These are phyloP conservation scores for Salix udensis DNA, from an alignment of 345 rosid species.

Conservation along the genomic window DNA sequence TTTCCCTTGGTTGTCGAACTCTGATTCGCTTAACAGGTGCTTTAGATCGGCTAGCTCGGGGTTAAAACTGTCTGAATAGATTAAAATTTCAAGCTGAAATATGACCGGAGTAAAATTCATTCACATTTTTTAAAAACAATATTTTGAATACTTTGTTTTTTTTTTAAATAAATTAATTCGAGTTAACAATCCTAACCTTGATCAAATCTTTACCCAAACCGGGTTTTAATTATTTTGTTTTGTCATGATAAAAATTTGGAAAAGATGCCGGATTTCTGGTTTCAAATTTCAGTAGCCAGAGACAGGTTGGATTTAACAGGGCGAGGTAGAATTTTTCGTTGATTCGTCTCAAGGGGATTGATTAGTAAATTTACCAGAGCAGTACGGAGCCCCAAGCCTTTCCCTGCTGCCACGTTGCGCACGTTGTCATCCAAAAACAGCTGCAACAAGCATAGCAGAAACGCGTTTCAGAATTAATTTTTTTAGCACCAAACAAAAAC, in stretches of 20 bases:
- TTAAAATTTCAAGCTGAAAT: no score
- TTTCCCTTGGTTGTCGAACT: background rate
- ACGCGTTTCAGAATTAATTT: background rate
- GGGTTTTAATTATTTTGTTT: background rate
- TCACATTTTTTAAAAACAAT: no score
- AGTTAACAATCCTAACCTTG: no score
- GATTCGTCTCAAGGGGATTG: background rate
- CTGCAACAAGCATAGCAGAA: slow-evolving; percentile 26
- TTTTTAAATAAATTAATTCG: no score
- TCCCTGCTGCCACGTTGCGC: slow-evolving; percentile 67
- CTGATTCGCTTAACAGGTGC: no score
- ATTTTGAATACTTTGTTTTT: no score
- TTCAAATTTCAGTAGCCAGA: background rate
- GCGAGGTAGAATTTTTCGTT: background rate
- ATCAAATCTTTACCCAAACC: no score
- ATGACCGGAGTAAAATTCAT: no score
- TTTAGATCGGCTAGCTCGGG: no score
- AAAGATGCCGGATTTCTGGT: background rate
- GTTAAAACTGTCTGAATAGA: no score
- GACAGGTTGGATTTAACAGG: background rate
- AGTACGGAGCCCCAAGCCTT: slow-evolving; percentile 63
- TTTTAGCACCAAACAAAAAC: background rate
- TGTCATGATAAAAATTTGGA: background rate
- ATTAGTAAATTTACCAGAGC: slow-evolving; percentile 44
- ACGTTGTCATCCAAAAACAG: slow-evolving; percentile 75